Conservation (phyloP, 108 stramenopile species). For the Heterococcus sp. region DNA sequence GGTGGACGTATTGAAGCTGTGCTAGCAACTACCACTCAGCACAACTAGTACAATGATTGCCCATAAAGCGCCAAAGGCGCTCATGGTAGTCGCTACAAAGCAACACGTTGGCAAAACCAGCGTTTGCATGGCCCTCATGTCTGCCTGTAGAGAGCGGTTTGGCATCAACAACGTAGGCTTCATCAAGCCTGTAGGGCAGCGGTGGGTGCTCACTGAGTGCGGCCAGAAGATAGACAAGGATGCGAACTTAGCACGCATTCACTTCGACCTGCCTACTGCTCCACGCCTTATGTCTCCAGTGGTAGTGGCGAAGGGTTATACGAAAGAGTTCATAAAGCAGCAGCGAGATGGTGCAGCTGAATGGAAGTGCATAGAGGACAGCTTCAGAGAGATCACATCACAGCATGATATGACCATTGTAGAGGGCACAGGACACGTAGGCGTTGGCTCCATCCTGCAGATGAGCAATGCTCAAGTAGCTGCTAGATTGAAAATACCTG, state of each 20-base stretch:
- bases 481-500: conserved; percentile 71
- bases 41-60: no score
- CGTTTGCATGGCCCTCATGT: conserved; percentile 5
- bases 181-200: conserved; percentile 80
- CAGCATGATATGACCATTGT: conserved; percentile 57
- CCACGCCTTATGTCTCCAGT: not conserved
- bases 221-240: conserved; percentile 19
- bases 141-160: not conserved
- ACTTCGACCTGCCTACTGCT: not conserved
- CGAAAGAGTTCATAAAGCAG: conserved; percentile 77
- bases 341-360: not conserved
- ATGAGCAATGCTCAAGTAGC: conserved; percentile 75
- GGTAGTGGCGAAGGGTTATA: conserved; percentile 79
- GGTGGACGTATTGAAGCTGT: no score
- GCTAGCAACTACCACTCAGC: no score
- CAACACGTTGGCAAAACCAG: conserved; percentile 40
- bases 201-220: not conserved
- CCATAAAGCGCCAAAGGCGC: not conserved
- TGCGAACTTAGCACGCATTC: not conserved
- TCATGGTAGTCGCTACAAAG: conserved; percentile 17
- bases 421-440: conserved; percentile 92
- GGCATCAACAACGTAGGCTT: conserved; percentile 74
- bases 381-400: conserved; percentile 52
- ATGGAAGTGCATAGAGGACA: not conserved
- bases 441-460: conserved; percentile 86